These are phyloP conservation scores for Aulographum hederae DNA, from an alignment of 2,329 filamentous ascomycete species.

Conservation along the genomic window DNA sequence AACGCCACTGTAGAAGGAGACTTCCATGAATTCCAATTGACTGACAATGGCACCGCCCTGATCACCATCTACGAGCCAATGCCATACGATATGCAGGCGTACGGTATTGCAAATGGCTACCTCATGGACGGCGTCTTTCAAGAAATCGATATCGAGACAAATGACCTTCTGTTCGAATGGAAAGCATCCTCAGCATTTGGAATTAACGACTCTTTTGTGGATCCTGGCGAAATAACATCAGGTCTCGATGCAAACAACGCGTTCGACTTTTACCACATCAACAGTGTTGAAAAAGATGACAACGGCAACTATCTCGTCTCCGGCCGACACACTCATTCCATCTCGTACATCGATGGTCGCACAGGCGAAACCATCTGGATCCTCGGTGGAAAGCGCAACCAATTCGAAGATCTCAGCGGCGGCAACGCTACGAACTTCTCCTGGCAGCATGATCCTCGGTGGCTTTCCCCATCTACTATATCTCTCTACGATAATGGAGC, in stretches of 20 bases:
- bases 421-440: constrained; percentile 27
- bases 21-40: constrained; percentile 27
- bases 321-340: constrained; percentile 8
- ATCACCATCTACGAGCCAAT: constrained; percentile 22
- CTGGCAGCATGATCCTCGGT: constrained; percentile 36
- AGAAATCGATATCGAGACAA: constrained; percentile 23
- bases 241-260: constrained; percentile 14
- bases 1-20: constrained; percentile 14
- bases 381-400: constrained; percentile 28
- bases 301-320: constrained; percentile 11
- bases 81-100: constrained; percentile 17
- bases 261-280: constrained; percentile 23
- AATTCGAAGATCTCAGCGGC: constrained; percentile 21
- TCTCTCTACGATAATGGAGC: not conserved
- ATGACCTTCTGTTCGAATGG: constrained; percentile 22
- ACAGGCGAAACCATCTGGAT: constrained; percentile 31
- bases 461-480: too few species aligned
- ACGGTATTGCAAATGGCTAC: constrained; percentile 17
- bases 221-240: constrained; percentile 8
- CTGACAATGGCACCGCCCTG: constrained; percentile 21
- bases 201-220: constrained; percentile 10
- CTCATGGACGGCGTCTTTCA: constrained; percentile 26
- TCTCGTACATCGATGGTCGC: constrained; percentile 10
- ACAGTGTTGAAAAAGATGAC: constrained; percentile 20
- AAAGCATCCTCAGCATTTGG: constrained; percentile 17